Conservation (phyloP, 2,329 filamentous ascomycete genomes). For the Chaetomium sp. region DNA sequence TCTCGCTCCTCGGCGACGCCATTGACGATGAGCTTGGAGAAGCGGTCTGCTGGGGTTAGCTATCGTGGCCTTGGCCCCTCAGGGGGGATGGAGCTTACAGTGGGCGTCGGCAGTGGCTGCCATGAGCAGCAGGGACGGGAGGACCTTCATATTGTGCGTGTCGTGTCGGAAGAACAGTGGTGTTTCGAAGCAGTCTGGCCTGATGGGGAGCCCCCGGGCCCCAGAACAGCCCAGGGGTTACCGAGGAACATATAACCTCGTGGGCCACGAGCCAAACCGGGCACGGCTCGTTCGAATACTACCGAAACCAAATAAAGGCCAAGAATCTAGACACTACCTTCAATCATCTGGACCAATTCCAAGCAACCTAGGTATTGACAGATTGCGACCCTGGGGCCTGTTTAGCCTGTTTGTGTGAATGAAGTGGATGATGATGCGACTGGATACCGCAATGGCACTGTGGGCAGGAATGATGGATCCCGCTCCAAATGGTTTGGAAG, state of each 20-base stretch:
- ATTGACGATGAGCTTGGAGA: slow-evolving; percentile 39
- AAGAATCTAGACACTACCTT: not conserved
- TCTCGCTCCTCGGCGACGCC: slow-evolving; percentile 37
- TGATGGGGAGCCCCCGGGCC: not conserved
- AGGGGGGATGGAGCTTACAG: slow-evolving; percentile 10
- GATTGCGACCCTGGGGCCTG: not conserved
- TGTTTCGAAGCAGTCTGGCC: not conserved
- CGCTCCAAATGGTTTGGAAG: not conserved
- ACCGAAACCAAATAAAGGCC: slow-evolving; percentile 1
- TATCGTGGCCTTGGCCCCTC: not conserved
- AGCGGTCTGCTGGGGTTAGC: slow-evolving; percentile 35
- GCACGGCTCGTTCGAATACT: not conserved
- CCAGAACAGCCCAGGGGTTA: not conserved
- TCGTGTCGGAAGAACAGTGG: not conserved
- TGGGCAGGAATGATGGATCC: not conserved
- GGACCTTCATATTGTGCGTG: slow-evolving; percentile 25
- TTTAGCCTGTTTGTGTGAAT: slow-evolving; percentile 18
- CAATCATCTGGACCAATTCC: slow-evolving; percentile 8
- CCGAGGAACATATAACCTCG: not conserved
- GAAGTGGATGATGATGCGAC: slow-evolving; percentile 7
- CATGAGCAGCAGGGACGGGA: slow-evolving; percentile 19
- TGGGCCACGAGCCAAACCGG: not conserved
- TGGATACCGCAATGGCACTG: not conserved
- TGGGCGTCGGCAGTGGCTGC: slow-evolving; percentile 27
- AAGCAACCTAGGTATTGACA: not conserved